phyloP scores from a whole-genome alignment of 345 rosid genomes.

The Erysimum cheiranthoides region DNA sequence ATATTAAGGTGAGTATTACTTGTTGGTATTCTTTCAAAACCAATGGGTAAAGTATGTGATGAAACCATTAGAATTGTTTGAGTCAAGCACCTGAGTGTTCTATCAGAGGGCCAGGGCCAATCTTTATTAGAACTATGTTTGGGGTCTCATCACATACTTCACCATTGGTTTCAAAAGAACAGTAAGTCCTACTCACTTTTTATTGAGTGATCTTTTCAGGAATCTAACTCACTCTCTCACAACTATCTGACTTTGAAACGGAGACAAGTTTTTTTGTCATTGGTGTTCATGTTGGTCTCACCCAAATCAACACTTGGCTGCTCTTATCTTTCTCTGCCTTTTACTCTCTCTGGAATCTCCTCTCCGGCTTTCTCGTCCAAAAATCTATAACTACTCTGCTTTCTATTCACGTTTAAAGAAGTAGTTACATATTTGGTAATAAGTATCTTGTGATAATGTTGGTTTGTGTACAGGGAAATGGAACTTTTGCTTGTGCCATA shows the following conservation, averaged over 20 bases:
- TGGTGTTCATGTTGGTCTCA: neutral
- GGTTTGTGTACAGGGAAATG: constrained; percentile 55
- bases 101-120: neutral
- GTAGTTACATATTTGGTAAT: constrained; percentile 6
- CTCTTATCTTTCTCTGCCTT: neutral
- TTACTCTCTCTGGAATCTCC: neutral
- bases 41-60: neutral
- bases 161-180: constrained; percentile 4
- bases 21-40: neutral
- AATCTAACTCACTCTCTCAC: neutral
- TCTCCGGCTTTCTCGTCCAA: neutral
- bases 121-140: neutral
- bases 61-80: neutral
- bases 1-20: neutral
- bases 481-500: constrained; percentile 62
- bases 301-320: neutral
- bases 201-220: neutral
- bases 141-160: neutral
- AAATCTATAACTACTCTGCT: neutral
- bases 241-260: neutral
- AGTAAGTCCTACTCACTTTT: neutral
- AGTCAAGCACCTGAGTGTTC: neutral
- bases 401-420: constrained; percentile 4
- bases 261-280: neutral
- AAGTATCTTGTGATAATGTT: constrained; percentile 20